A percentile compares a stretch with the other conserved stretches of the same genome.
Conservation (phyloP, 1,139 yeast species). For the Kurtzmaniella quercitrusa region DNA sequence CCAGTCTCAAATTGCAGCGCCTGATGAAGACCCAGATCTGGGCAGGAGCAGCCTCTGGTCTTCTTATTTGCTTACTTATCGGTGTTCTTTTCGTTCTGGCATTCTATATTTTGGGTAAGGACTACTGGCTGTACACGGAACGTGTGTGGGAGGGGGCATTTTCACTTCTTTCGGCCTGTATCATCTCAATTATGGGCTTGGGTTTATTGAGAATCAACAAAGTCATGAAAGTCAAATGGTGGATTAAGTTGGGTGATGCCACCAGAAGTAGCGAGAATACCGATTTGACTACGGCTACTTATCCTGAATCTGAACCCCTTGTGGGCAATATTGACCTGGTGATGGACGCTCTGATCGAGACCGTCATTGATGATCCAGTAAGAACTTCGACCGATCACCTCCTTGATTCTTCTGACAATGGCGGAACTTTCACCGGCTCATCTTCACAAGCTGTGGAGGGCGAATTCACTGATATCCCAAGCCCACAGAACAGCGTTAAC, state of each 20-base stretch:
- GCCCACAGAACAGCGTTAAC: neutral
- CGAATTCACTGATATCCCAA: neutral
- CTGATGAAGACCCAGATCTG: slow-evolving; percentile 55
- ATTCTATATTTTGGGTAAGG: slow-evolving; percentile 73
- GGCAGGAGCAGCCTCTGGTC: slow-evolving; percentile 74
- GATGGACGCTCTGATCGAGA: neutral
- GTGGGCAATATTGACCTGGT: neutral
- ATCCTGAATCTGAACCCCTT: neutral
- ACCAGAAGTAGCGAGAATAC: slow-evolving; percentile 19
- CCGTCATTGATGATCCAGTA: neutral
- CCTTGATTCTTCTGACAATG: neutral
- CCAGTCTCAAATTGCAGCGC: neutral
- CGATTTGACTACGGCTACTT: slow-evolving; percentile 10
- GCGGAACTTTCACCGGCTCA: neutral
- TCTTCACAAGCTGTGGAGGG: neutral
- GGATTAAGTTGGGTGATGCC: slow-evolving; percentile 44
- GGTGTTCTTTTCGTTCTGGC: slow-evolving; percentile 74
- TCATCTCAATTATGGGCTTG: slow-evolving; percentile 87
- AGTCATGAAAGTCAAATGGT: slow-evolving; percentile 49
- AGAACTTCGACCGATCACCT: neutral
- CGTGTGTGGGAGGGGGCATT: slow-evolving; percentile 91
- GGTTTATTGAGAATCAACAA: slow-evolving; percentile 81
- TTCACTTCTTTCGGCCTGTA: slow-evolving; percentile 71
- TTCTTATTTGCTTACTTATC: slow-evolving; percentile 66
- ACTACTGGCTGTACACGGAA: slow-evolving; percentile 80